These are phyloP conservation scores for Panicum miliaceum DNA, from an alignment of 176 grass and related monocot species.

Conservation along the genomic window DNA sequence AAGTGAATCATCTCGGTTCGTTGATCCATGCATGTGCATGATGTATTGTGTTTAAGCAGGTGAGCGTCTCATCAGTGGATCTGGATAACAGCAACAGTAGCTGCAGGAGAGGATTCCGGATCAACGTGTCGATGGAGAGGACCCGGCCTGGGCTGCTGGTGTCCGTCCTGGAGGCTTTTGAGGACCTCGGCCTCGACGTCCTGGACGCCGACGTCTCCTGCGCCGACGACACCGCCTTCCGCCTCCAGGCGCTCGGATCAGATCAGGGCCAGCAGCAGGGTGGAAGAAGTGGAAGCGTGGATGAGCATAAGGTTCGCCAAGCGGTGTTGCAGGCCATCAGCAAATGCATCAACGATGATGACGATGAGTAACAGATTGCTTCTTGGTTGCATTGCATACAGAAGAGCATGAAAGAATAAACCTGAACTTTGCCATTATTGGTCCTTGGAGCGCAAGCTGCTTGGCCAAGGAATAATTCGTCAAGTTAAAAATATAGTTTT, in stretches of 20 bases:
- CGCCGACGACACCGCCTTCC: slow-evolving; percentile 45
- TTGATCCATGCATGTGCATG: no score
- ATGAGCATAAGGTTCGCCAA: slow-evolving; percentile 59
- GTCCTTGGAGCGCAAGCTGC: no score
- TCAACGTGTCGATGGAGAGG: slow-evolving; percentile 56
- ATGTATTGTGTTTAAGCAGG: slow-evolving; percentile 25
- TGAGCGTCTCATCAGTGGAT: slow-evolving; percentile 49
- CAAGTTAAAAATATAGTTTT: no score
- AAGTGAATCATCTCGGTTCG: no score
- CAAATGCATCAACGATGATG: slow-evolving; percentile 44
- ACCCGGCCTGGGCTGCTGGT: slow-evolving; percentile 46
- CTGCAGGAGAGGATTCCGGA: slow-evolving; percentile 40
- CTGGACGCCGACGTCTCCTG: slow-evolving; percentile 61
- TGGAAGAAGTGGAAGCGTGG: slow-evolving; percentile 33
- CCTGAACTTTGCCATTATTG: no score
- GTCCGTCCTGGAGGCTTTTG: slow-evolving; percentile 60
- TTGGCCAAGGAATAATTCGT: no score
- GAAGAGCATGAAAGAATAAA: no score
- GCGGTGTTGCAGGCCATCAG: slow-evolving; percentile 62
- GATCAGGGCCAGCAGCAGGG: not conserved
- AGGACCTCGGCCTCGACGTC: slow-evolving; percentile 66
- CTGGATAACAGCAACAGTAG: not conserved
- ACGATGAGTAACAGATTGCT: slow-evolving; percentile 1
- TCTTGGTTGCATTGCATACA: no score
- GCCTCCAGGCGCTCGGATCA: slow-evolving; percentile 51